These are phyloP conservation scores for Filosporella fistucella DNA, from an alignment of 495 filamentous ascomycete species.

Conservation along the genomic window DNA sequence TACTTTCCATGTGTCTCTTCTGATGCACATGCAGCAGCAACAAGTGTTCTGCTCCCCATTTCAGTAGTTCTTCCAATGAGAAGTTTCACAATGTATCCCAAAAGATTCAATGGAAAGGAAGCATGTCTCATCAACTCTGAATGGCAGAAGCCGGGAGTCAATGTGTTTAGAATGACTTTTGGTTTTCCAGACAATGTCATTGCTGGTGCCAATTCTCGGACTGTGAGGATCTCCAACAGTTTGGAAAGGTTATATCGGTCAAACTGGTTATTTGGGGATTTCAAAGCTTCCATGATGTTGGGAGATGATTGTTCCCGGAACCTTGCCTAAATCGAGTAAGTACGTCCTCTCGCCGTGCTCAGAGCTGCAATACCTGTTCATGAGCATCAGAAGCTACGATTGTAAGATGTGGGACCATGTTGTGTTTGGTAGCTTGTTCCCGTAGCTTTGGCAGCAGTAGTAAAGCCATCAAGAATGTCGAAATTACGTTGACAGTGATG, in stretches of 20 bases:
- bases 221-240: constrained; percentile 43
- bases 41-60: constrained; percentile 10
- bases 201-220: constrained; percentile 38
- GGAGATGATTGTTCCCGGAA: constrained; percentile 8
- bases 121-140: constrained; percentile 17
- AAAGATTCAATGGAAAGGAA: constrained; percentile 6
- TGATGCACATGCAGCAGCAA: constrained; percentile 1
- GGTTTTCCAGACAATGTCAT: constrained; percentile 18
- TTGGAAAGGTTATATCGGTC: constrained; percentile 44
- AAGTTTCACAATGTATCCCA: constrained; percentile 8
- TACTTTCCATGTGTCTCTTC: constrained; percentile 11
- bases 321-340: constrained; percentile 1
- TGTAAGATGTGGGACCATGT: constrained; percentile 10
- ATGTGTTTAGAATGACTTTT: constrained; percentile 45
- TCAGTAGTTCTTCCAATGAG: constrained; percentile 15
- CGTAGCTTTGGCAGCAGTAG: constrained; percentile 30
- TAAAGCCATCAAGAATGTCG: constrained; percentile 41
- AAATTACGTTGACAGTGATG: constrained; percentile 42
- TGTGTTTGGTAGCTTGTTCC: constrained; percentile 17
- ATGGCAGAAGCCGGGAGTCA: constrained; percentile 28
- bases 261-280: constrained; percentile 3
- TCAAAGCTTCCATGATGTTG: constrained; percentile 10
- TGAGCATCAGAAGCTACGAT: constrained; percentile 27
- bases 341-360: not conserved
- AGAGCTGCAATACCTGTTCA: constrained; percentile 10